Base-by-base conservation (phyloP, 2,329 filamentous ascomycete genomes). In the Fusarium decemcellulare region DNA sequence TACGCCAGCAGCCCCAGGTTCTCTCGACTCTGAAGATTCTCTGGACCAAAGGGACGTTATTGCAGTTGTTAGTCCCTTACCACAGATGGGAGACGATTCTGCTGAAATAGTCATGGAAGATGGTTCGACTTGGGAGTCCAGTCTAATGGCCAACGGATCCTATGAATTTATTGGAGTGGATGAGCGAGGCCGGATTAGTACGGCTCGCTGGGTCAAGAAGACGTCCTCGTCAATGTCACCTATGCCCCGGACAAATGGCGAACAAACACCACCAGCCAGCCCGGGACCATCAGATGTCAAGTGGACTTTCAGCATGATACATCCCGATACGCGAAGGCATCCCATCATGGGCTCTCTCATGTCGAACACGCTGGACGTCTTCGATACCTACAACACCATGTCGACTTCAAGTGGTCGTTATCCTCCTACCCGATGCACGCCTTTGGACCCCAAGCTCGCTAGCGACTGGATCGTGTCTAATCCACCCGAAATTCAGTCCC, bases 241-340 rank as follows among this genome's bases (percentile, higher is more conserved):
- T n/a, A 55, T 61, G 18, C 53, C 61, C 9, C 68, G 57, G 34
- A 50, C 61, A 30, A 61, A 72, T 53, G 68, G 71, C 48, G 70
- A 68, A 59, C 59, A 68, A 15, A 65, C 68, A 8, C 65, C 77
- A 5, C 66, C 77, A 5, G 70, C 65, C 8, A 74, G 70, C 42
- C 72, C 72, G 12, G 48, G 73, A 1, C 69, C 78, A 3, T 65
- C 74, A 2, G 87, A 88, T 48, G 82, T 80, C 61, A 90, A 88
- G 75, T 95, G 91, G 81, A 93, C 89, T 9, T 95, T 95, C 76
- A 94, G 91, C 80, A 88, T 93, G 66, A 90, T 95, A 72, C 88
- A 92, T 71, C 88, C 92, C 0, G 86, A 87, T 48, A 88, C 87
- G 9, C 85, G 91, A 36, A 88, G 91, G 12, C 93, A 95, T 75